Percentiles rank a stretch among this genome's conserved stretches.
Evolutionary conservation across 2,329 filamentous ascomycete genomes (phyloP).

Genomic region (Colletotrichum sp.): DNA sequence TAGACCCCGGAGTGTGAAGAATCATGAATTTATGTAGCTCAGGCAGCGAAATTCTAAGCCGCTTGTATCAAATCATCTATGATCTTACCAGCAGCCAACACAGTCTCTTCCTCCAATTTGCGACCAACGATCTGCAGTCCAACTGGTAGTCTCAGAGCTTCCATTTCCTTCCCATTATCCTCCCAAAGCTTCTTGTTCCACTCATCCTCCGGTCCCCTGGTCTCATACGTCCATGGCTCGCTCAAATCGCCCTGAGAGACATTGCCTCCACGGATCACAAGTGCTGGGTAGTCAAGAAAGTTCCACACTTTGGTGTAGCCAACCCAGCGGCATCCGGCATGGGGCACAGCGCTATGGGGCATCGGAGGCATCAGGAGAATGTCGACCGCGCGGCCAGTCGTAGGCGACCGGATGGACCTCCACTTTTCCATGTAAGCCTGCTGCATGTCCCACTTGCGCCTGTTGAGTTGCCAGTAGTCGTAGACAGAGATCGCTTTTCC

Average conservation of each 20-base stretch:
- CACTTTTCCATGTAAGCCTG: slow-evolving; percentile 58
- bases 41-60: neutral
- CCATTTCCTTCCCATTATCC: neutral
- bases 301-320: slow-evolving; percentile 49
- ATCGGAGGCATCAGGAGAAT: slow-evolving; percentile 63
- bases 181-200: slow-evolving; percentile 6
- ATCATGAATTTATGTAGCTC: accelerated
- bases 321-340: slow-evolving; percentile 45
- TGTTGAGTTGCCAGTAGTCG: slow-evolving; percentile 72
- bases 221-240: slow-evolving; percentile 26
- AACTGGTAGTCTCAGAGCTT: neutral
- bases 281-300: slow-evolving; percentile 40
- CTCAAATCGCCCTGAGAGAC: slow-evolving; percentile 46
- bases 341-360: slow-evolving; percentile 62
- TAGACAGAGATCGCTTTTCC: slow-evolving; percentile 63
- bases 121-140: slow-evolving; percentile 9
- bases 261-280: slow-evolving; percentile 31
- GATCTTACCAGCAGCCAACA: slow-evolving; percentile 1
- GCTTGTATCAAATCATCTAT: neutral
- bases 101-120: slow-evolving; percentile 3
- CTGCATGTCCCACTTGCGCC: slow-evolving; percentile 52
- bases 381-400: slow-evolving; percentile 54
- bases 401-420: slow-evolving; percentile 47
- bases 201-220: neutral
- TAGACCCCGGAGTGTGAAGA: accelerated